phyloP scores from a whole-genome alignment of 805 yeast species.

The Saccharomycopsis lassenensis region DNA sequence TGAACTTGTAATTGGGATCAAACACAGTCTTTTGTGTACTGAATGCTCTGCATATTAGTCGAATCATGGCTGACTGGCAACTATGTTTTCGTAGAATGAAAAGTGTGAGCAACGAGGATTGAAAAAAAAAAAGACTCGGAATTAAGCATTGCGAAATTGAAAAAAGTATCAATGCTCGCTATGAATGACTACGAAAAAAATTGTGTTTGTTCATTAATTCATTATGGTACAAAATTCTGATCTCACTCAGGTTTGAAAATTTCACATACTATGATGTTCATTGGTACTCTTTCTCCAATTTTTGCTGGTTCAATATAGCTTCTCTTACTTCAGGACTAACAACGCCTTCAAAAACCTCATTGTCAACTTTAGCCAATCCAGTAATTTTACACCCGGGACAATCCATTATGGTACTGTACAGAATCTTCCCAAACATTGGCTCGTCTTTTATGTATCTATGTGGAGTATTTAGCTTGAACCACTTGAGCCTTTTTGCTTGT shows the following conservation, averaged over 20 bases:
- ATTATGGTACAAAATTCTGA: no score
- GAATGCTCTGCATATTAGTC: neutral
- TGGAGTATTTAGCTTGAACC: conserved; percentile 19
- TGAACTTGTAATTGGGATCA: conserved; percentile 32
- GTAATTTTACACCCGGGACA: conserved; percentile 44
- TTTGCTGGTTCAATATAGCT: conserved; percentile 56
- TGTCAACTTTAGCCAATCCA: conserved; percentile 53
- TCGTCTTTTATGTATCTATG: conserved; percentile 17
- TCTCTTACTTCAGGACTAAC: conserved; percentile 44
- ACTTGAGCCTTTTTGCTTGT: conserved; percentile 48
- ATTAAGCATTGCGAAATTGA: no score
- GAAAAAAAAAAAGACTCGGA: no score
- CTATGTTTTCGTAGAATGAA: no score
- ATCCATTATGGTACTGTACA: conserved; percentile 36
- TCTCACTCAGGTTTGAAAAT: no score
- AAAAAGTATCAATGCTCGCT: no score
- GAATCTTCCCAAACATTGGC: conserved; percentile 25
- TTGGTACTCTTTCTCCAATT: conserved; percentile 37
- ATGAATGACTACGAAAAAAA: no score
- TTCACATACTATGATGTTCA: no score
- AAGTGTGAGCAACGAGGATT: no score
- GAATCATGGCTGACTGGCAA: no score
- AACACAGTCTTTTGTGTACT: no score
- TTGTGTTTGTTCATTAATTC: no score
- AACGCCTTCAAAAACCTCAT: conserved; percentile 44